phyloP scores from a whole-genome alignment of 129 eudicot genomes.

The Lactuca sativa region DNA sequence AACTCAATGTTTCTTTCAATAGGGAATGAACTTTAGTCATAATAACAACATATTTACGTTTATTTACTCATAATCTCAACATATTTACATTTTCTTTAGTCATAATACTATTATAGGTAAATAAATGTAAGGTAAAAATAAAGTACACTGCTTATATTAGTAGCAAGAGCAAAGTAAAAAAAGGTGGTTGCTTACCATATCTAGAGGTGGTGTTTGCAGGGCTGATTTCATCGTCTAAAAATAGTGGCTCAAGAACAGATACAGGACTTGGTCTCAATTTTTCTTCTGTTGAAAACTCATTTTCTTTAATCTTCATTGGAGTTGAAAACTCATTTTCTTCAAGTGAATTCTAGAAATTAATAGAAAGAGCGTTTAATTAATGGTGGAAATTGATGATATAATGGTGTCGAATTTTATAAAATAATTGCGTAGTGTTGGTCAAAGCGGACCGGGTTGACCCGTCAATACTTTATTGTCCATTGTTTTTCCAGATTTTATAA shows the following conservation, averaged over 20 bases:
- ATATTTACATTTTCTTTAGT: too few relatives aligned
- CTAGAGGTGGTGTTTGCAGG: constrained; percentile 53
- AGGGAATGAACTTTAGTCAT: too few relatives aligned
- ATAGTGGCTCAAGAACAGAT: constrained; percentile 86
- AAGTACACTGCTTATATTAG: neutral
- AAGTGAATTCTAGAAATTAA: constrained; percentile 48
- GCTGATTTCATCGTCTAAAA: constrained; percentile 73
- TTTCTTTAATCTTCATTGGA: constrained; percentile 46
- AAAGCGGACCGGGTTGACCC: too few relatives aligned
- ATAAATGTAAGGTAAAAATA: neutral
- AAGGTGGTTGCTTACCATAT: constrained; percentile 43
- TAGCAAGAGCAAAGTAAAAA: neutral
- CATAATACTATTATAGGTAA: too few relatives aligned
- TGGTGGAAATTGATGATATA: neutral
- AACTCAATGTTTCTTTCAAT: neutral
- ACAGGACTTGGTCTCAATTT: constrained; percentile 64
- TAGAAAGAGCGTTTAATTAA: constrained; percentile 14
- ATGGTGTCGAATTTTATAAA: too few relatives aligned
- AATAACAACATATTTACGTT: too few relatives aligned
- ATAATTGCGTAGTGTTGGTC: too few relatives aligned
- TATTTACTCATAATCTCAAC: too few relatives aligned
- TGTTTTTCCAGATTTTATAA: too few relatives aligned
- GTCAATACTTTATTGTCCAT: too few relatives aligned
- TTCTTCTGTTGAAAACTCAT: constrained; percentile 23
- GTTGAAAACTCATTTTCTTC: constrained; percentile 49